phyloP scores from a whole-genome alignment of 495 filamentous ascomycete species.

The Trichoderma gamsii region DNA sequence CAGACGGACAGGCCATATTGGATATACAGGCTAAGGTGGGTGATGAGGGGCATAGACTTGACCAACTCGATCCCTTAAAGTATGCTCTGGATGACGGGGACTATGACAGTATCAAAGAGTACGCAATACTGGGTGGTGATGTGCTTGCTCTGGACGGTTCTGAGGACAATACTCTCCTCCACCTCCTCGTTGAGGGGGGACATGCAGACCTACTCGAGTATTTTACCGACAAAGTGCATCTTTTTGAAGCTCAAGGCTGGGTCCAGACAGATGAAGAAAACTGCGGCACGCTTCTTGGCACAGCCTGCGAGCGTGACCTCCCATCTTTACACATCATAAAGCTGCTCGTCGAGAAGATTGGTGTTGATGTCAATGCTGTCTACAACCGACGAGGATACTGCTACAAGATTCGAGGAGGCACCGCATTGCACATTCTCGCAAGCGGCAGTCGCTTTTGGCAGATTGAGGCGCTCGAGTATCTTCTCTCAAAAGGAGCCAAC shows the following conservation, averaged over 20 bases:
- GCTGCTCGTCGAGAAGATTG: neutral
- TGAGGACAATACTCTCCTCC: neutral
- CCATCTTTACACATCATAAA: neutral
- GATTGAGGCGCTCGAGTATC: slow-evolving; percentile 5
- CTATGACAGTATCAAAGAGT: neutral
- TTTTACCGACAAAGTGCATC: neutral
- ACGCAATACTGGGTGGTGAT: neutral
- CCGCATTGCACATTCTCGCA: neutral
- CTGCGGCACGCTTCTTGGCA: neutral
- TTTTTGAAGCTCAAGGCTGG: neutral
- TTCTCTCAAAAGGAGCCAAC: neutral
- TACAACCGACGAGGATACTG: neutral
- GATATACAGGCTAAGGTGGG: neutral
- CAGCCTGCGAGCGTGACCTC: neutral
- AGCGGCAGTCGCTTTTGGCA: neutral
- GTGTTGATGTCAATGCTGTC: neutral
- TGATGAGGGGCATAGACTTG: neutral
- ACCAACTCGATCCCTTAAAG: neutral
- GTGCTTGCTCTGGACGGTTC: neutral
- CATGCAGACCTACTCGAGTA: neutral
- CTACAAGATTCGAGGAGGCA: neutral
- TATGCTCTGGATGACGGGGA: neutral
- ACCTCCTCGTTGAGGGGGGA: neutral
- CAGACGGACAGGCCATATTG: neutral
- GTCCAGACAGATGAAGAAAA: neutral